phyloP scores from a whole-genome alignment of 768 basidiomycete species.

The Hericium erinaceus region DNA sequence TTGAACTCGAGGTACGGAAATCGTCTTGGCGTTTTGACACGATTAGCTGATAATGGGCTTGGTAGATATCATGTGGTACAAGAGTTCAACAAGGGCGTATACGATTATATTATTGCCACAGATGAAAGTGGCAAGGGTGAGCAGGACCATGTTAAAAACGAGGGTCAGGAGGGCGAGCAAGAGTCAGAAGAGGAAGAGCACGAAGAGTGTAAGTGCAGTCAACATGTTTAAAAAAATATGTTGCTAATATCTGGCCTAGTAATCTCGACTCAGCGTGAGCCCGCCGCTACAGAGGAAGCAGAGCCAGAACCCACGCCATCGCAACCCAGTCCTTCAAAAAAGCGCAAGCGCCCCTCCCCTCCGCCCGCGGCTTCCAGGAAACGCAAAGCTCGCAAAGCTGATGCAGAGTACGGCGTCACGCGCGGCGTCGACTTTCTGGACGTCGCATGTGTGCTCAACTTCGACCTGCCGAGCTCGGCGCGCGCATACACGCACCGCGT shows the following conservation, averaged over 20 bases:
- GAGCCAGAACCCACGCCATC: neutral
- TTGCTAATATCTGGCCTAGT: constrained; percentile 21
- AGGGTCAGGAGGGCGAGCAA: constrained; percentile 31
- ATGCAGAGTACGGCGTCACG: constrained; percentile 87
- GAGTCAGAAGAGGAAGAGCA: constrained; percentile 29
- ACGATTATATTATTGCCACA: constrained; percentile 97
- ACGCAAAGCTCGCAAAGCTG: constrained; percentile 36
- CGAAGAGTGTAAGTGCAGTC: constrained; percentile 25
- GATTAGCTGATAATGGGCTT: constrained; percentile 1
- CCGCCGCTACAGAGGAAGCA: constrained; percentile 15
- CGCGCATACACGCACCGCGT: constrained; percentile 92
- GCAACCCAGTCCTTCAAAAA: constrained; percentile 21
- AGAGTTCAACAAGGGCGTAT: constrained; percentile 97
- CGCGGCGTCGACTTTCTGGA: constrained; percentile 96
- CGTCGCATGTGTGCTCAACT: constrained; percentile 95
- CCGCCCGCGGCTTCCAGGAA: constrained; percentile 36
- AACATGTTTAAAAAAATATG: neutral
- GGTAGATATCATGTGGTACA: constrained; percentile 90
- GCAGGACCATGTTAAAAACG: constrained; percentile 41
- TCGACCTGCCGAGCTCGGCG: constrained; percentile 86
- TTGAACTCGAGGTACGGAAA: constrained; percentile 73
- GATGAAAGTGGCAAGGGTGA: constrained; percentile 68
- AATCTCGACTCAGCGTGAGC: constrained; percentile 22
- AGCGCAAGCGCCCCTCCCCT: constrained; percentile 48
- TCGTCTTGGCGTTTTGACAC: neutral